phyloP scores from a whole-genome alignment of 2,329 filamentous ascomycete genomes.

The Scleromitrula shiraiana region DNA sequence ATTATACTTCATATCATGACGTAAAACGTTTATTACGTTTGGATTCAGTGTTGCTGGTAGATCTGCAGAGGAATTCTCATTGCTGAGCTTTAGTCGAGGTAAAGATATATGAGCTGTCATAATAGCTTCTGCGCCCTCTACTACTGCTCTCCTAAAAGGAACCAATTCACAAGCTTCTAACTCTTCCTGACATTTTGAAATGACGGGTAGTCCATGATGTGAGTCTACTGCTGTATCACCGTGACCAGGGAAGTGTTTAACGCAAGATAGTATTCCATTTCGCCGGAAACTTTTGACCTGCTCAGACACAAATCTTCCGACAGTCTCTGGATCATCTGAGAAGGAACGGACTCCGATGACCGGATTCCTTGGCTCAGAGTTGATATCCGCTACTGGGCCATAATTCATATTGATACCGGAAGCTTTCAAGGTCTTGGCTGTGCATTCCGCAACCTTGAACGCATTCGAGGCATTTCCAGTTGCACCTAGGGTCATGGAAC shows the following conservation, averaged over 20 bases:
- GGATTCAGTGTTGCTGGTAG: conserved; percentile 35
- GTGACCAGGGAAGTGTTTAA: conserved; percentile 40
- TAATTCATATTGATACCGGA: conserved; percentile 40
- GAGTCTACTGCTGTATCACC: conserved; percentile 38
- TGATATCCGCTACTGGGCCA: conserved; percentile 37
- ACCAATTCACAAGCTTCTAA: conserved; percentile 36
- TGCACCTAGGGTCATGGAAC: conserved; percentile 37
- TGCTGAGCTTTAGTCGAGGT: conserved; percentile 24
- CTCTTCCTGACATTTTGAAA: conserved; percentile 31
- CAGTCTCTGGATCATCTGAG: conserved; percentile 35
- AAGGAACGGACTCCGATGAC: conserved; percentile 37
- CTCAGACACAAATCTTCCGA: conserved; percentile 35
- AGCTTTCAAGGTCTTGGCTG: conserved; percentile 32
- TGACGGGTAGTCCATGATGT: conserved; percentile 35
- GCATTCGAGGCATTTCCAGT: conserved; percentile 30
- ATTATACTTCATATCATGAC: conserved; percentile 36
- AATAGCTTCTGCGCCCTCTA: conserved; percentile 35
- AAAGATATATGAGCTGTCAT: conserved; percentile 39
- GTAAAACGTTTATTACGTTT: conserved; percentile 32
- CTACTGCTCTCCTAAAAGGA: conserved; percentile 36
- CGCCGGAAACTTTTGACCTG: conserved; percentile 32
- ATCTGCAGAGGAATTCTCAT: conserved; percentile 7
- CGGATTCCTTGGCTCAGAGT: conserved; percentile 37
- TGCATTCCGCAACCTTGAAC: conserved; percentile 32
- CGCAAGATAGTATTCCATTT: conserved; percentile 34